Base-by-base conservation (phyloP, 202 grass and related monocot genomes). In the Panicum virgatum region DNA sequence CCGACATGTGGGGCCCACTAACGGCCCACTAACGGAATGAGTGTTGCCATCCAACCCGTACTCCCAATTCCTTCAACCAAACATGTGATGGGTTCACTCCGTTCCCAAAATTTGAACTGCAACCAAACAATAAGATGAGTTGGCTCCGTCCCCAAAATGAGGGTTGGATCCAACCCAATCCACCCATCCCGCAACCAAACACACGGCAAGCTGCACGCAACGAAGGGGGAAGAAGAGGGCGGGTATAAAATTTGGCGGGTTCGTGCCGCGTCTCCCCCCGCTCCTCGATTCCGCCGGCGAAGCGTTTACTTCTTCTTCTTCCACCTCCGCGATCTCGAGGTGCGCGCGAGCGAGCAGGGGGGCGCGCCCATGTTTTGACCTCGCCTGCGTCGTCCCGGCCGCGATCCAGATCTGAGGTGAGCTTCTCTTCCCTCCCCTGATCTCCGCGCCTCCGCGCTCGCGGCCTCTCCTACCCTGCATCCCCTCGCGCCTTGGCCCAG, bases 181-280 rank as follows among this genome's bases (percentile, higher is more conserved):
- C n/a, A n/a, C n/a, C n/a, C n/a, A n/a, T n/a, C n/a, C n/a, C n/a
- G n/a, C n/a, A n/a, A n/a, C n/a, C n/a, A n/a, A n/a, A n/a, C n/a
- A n/a, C n/a, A n/a, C n/a, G n/a, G n/a, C n/a, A n/a, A 79, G 57
- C 9, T 51, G 39, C 32, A 69, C 26, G 22, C 27, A 40, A 37
- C 19, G 48, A 57, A 29, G 9, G 47, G 34, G 20, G 52, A 14
- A 5, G 48, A 34, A 1, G 32, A 61, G 29, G 20, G 56, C 29
- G 56, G 57, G 60, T 79, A 91, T 85, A 93, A 86, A 88, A 74
- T 69, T 74, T 91, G 88, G 88, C 91, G 91, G 77, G 82, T 19
- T 84, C 39, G 69, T 81, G 81, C 86, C 36, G 83, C 86, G 82
- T 47, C 62, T 84, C 19, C 23, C 42, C 43, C 53, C 78, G 69